A percentile compares a stretch with the other conserved stretches of the same genome.
Evolutionary conservation across 805 yeast species (phyloP).

Genomic region (Metschnikowia rubicola): DNA sequence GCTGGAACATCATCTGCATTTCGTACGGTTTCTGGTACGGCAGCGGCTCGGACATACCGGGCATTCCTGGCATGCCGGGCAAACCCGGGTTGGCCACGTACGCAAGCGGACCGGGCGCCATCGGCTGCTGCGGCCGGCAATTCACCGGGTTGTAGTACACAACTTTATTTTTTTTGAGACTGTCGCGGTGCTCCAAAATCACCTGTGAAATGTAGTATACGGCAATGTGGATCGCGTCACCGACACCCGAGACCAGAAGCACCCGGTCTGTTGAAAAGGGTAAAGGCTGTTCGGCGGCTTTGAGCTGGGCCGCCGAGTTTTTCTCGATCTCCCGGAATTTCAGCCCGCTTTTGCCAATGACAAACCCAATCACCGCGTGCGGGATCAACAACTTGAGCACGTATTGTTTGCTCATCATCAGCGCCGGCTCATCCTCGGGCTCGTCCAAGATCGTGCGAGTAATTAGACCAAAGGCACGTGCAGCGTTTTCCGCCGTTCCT

Average conservation of each 20-base stretch:
- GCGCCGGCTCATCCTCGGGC: slow-evolving; percentile 60
- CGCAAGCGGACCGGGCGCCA: background rate
- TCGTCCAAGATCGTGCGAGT: slow-evolving; percentile 65
- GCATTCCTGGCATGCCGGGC: slow-evolving; percentile 19
- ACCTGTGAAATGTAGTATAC: slow-evolving; percentile 70
- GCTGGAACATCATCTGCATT: slow-evolving; percentile 41
- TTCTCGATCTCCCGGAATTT: slow-evolving; percentile 80
- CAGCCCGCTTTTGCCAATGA: slow-evolving; percentile 75
- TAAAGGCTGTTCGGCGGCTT: slow-evolving; percentile 68
- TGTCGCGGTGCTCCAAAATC: slow-evolving; percentile 55
- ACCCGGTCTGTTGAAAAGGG: slow-evolving; percentile 78
- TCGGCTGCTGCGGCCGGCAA: slow-evolving; percentile 16
- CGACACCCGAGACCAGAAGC: slow-evolving; percentile 69
- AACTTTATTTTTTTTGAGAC: slow-evolving; percentile 49
- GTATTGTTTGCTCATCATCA: slow-evolving; percentile 50
- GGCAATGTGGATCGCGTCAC: slow-evolving; percentile 85
- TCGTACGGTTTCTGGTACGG: slow-evolving; percentile 27
- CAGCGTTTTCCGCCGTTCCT: slow-evolving; percentile 75
- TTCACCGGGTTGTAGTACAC: slow-evolving; percentile 59
- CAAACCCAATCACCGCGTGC: slow-evolving; percentile 73
- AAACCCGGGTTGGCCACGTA: slow-evolving; percentile 21
- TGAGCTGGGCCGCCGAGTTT: slow-evolving; percentile 70
- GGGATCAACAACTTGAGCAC: slow-evolving; percentile 66
- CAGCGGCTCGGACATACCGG: slow-evolving; percentile 16
- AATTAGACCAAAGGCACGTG: slow-evolving; percentile 76